Base-by-base conservation (phyloP, 805 yeast genomes). In the Scheffersomyces amazonensis region DNA sequence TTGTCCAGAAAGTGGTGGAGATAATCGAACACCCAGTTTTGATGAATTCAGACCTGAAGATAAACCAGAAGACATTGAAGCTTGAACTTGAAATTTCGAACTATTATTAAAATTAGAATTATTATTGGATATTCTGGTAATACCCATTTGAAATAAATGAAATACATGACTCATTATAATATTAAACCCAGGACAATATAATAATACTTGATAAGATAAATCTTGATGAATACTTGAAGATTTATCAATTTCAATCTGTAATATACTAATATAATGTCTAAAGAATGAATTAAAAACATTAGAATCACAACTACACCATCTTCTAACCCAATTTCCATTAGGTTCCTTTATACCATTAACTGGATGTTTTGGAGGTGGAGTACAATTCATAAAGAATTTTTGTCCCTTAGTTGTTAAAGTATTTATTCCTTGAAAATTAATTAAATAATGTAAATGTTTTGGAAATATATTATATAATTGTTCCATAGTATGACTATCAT, bases 251-350 rank as follows among this genome's bases (percentile, higher is more conserved):
- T 13, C 6, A 13, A 15, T 10, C 4, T 15, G 5, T 15, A 27
- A n/a, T 13, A 27, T 27, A 4, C 17, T 13, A 5, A 27, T 13
- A 49, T 78, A 81, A 53, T 81, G 86, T 42, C 82, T 72, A 34
- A 80, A 61, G 44, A 81, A 81, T 1, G 85, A 76, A 42, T 73
- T 69, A 56, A 81, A 81, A 2, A 81, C 60, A 47, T 78, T 81
- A 38, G 78, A 65, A 43, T 78, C 83, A 40, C 73, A 60, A 35
- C 70, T 62, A 37, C 73, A 66, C 87, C 87, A 81, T 46, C 80
- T 63, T 40, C 71, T 62, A 8, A 78, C 81, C 87, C 87, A 81
- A 18, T 67, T 50, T 5, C 83, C 86, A 41, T 64, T 72, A 7
- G 85, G 79, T 42, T 81, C 81, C 11, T 66, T 52, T 32, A 79